phyloP scores from a whole-genome alignment of 495 filamentous ascomycete species.

The Aspergillus biplanus region DNA sequence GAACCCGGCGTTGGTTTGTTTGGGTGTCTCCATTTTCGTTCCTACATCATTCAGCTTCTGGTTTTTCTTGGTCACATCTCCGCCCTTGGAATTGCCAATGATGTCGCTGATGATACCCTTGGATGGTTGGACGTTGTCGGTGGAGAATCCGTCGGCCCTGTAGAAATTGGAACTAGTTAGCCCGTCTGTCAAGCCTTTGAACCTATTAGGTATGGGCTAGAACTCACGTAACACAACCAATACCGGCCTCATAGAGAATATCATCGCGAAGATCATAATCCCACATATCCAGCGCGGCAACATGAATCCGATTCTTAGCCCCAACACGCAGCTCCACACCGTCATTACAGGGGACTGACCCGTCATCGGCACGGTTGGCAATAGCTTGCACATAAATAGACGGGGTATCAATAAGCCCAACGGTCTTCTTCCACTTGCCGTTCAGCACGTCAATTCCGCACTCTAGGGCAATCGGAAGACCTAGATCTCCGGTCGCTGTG shows the following conservation, averaged over 20 bases:
- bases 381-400: background rate
- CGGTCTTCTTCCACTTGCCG: background rate
- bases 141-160: background rate
- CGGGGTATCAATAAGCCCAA: background rate
- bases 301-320: background rate
- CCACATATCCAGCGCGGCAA: background rate
- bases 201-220: too few relatives aligned
- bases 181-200: too few relatives aligned
- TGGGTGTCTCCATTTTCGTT: background rate
- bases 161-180: background rate
- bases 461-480: background rate
- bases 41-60: background rate
- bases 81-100: background rate
- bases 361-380: background rate
- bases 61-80: background rate
- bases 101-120: background rate
- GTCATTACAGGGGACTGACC: background rate
- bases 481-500: background rate
- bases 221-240: background rate
- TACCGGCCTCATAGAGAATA: background rate
- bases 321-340: background rate
- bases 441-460: background rate
- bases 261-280: background rate
- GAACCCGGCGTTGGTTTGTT: background rate
- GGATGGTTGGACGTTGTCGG: background rate